phyloP scores from a whole-genome alignment of 2,329 filamentous ascomycete species.

The Colletotrichum kahawae region DNA sequence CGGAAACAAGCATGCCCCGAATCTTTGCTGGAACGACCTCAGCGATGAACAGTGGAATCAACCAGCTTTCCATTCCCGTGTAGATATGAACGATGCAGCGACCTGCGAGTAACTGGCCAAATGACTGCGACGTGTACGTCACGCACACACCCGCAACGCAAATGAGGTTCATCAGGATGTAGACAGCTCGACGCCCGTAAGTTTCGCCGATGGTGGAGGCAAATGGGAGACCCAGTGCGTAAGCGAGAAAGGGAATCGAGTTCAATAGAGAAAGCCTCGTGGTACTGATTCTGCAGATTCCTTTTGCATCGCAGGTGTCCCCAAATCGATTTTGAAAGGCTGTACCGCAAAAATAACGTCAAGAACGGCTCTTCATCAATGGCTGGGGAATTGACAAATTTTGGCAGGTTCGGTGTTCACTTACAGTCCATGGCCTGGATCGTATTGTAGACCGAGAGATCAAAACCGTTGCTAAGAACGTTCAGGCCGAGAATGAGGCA shows the following conservation, averaged over 20 bases:
- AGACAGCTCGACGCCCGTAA: not conserved
- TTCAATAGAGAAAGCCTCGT: not conserved
- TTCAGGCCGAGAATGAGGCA: not conserved
- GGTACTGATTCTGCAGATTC: not conserved
- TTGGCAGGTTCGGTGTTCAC: not conserved
- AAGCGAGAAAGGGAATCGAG: not conserved
- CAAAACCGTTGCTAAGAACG: not conserved
- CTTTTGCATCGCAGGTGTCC: not conserved
- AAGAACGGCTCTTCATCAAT: not conserved
- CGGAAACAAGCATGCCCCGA: not conserved
- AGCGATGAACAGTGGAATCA: not conserved
- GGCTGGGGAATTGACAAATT: accelerated
- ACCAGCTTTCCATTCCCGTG: not conserved
- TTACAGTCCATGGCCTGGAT: not conserved
- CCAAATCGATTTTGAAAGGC: not conserved
- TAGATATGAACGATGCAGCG: not conserved
- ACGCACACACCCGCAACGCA: not conserved
- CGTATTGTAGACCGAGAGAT: not conserved
- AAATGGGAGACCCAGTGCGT: not conserved
- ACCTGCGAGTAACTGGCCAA: not conserved
- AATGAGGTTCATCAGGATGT: not conserved
- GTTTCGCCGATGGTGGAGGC: not conserved
- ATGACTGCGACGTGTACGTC: not conserved
- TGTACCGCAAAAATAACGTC: not conserved
- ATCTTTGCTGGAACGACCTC: not conserved